Evolutionary conservation across 768 basidiomycete genomes (phyloP), one percentile per base, ranked within the genome.

Genomic region (Pleurotus tuber-regium): DNA sequence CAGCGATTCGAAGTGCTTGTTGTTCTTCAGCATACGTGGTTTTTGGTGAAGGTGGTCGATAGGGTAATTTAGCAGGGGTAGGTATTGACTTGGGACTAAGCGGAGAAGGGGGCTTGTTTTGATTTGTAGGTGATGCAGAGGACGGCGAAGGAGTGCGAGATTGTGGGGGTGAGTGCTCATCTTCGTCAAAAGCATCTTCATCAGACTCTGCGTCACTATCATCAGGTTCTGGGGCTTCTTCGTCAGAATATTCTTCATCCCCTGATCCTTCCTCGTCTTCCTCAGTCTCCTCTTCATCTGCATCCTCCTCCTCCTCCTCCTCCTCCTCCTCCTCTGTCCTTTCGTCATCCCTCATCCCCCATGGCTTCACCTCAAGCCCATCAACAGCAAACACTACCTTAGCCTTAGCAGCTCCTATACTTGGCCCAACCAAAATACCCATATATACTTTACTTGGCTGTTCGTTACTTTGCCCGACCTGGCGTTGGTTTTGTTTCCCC

Each of bases 361-460:
- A 71, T 4, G 70, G 55, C 29, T 64, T 81, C 14, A 73, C 71
- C 51, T 86, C 81, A 6, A 90, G 61, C 0, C 83, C 84, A 61
- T 89, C 81, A 2, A 91, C 70, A 0, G 74, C 84, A 14, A 86
- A 70, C 12, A 89, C 63, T 1, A 89, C 76, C 54, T 76, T 75
- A 1, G 84, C 73, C 56, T 77, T 85, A 2, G 87, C 77, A 0
- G 83, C 74, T 11, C 78, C 77, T 3, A 83, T 61, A 46, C 79
- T 86, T 0, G 88, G 80, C 2, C 89, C 89, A 1, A 91, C 72
- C 9, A 85, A 68, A 35, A 90, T 74, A 0, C 79, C 78, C 12
- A 92, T 66, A 59, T 84, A 82, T 1, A 73, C 80, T 10, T 31
- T 28, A 7, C 73, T 74, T 4, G 64, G 55, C 21, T 31, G 51